These are phyloP conservation scores for Centrapalus pauciflorus DNA, from an alignment of 129 eudicot genomes.

Conservation along the genomic window DNA sequence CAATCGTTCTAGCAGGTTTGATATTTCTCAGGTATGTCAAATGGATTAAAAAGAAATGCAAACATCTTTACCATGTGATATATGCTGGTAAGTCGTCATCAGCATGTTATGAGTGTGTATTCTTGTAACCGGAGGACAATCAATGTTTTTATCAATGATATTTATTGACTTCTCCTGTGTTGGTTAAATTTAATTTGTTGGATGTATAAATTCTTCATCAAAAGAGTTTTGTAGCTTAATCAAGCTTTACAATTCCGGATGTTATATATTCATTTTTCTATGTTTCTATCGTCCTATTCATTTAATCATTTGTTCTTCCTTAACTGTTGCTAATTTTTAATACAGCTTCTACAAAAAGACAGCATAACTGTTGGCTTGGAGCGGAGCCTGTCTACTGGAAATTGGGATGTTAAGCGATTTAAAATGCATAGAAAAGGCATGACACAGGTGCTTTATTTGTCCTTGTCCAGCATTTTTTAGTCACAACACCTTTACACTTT, in stretches of 20 bases:
- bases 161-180: no score
- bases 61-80: conserved; percentile 1
- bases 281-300: neutral
- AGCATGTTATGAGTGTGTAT: neutral
- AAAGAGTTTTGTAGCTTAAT: no score
- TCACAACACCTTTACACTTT: neutral
- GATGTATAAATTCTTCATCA: no score
- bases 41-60: neutral
- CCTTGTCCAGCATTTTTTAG: neutral
- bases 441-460: conserved; percentile 64
- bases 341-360: conserved; percentile 47
- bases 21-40: conserved; percentile 59
- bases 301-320: neutral
- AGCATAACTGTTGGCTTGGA: conserved; percentile 72
- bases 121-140: no score
- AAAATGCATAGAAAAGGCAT: conserved; percentile 81
- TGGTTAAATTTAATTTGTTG: no score
- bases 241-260: no score
- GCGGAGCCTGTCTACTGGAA: conserved; percentile 84
- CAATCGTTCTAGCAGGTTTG: conserved; percentile 59
- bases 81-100: neutral
- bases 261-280: no score
- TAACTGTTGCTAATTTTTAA: neutral
- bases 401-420: conserved; percentile 74
- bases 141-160: no score